Evolutionary conservation across 2,329 filamentous ascomycete species (phyloP), one percentile per base, ranked within the genome.

Genomic region (Colletotrichum graminicola): DNA sequence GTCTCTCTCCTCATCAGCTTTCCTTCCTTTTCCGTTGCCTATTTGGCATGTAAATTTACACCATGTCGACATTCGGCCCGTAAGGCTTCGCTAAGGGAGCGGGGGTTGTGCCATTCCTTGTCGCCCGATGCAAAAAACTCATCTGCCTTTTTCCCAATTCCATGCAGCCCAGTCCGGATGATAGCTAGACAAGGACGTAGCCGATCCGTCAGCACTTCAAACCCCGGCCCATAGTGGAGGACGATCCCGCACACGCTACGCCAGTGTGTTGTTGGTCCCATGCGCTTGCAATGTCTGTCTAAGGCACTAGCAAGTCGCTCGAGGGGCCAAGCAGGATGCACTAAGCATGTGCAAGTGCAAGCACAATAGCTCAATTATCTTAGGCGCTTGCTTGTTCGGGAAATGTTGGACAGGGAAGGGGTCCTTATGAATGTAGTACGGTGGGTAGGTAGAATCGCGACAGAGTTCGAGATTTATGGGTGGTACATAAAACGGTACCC

Each of bases 231-330:
- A n/a, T 63, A 34, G 65, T 55, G 59, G 52, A 54, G 59, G 65
- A 68, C 49, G 59, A 68, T 71, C 43, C 52, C 65, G 59, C 68
- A 66, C 52, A 56, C 47, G 45, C 65, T 62, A 62, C 65, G 64
- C 64, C 59, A 45, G 54, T 61, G 54, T 61, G 36, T 59, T 51
- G 43, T 62, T 63, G 43, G 51, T 39, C 47, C 49, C 49, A 26
- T 52, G 41, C 21, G 32, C 57, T 47, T 65, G 66, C 39, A 61
- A 66, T 56, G 36, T 39, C 43, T 70, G 41, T 66, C 67, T 54
- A 66, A 68, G 57, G 52, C 52, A 68, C 36, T 54, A 39, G 49
- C 64, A 26, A 52, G 39, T 26, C 63, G 34, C 65, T 49, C 51
- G 36, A 62, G 57, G 49, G 43, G 18, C 18, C 16, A 21, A 51